phyloP scores from a whole-genome alignment of 2,329 filamentous ascomycete genomes.

The Pseudopyricularia javanii region DNA sequence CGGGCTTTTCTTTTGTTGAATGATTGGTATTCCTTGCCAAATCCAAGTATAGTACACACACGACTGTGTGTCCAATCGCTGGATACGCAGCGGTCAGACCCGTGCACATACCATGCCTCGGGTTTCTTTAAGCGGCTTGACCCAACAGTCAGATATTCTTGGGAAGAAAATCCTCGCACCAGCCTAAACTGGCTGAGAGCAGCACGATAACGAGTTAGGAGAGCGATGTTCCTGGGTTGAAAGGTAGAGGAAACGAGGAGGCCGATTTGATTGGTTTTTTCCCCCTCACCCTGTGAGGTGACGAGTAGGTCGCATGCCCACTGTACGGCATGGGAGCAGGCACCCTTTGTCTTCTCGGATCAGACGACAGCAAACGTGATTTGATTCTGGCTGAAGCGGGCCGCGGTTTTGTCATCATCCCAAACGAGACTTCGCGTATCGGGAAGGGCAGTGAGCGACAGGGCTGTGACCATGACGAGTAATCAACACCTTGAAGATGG shows the following conservation, averaged over 20 bases:
- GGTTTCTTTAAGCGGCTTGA: neutral
- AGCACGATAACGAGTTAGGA: neutral
- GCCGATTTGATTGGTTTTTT: no score
- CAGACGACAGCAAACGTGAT: neutral
- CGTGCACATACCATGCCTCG: neutral
- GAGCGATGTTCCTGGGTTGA: neutral
- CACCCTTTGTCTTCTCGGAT: neutral
- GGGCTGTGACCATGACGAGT: neutral
- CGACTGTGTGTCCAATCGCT: neutral
- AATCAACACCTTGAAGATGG: neutral
- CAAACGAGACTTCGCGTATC: neutral
- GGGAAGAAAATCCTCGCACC: neutral
- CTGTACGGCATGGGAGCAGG: neutral
- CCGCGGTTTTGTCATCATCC: neutral
- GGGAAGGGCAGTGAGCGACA: neutral
- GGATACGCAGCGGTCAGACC: neutral
- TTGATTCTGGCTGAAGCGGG: neutral
- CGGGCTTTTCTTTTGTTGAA: neutral
- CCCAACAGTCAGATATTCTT: neutral
- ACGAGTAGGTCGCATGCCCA: neutral
- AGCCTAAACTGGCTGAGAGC: neutral
- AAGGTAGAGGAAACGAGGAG: neutral
- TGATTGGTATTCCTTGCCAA: neutral
- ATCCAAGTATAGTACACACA: neutral
- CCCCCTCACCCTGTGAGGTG: neutral